Conservation (phyloP, 352 stramenopile genomes). For the Pythium oligandrum region DNA sequence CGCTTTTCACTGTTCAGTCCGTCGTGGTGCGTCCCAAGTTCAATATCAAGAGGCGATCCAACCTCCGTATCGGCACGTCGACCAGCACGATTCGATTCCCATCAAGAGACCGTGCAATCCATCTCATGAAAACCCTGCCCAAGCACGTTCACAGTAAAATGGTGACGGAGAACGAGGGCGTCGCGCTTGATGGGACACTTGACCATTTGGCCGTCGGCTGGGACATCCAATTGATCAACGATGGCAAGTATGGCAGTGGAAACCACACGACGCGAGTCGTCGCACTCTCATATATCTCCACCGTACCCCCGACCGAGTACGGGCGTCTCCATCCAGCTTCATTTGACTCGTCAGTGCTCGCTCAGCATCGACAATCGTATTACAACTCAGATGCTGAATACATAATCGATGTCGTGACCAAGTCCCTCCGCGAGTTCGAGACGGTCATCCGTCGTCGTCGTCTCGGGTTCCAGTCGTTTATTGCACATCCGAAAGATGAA, state of each 20-base stretch:
- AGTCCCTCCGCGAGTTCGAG: constrained; percentile 51
- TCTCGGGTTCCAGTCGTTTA: constrained; percentile 63
- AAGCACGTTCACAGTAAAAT: constrained; percentile 53
- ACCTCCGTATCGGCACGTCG: constrained; percentile 46
- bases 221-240: constrained; percentile 33
- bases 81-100: constrained; percentile 41
- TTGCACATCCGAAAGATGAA: constrained; percentile 37
- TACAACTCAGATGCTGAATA: constrained; percentile 44
- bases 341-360: constrained; percentile 21
- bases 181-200: constrained; percentile 36
- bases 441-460: constrained; percentile 50
- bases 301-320: constrained; percentile 28
- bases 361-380: constrained; percentile 24
- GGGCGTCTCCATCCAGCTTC: constrained; percentile 21
- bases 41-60: constrained; percentile 8
- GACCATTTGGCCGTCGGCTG: constrained; percentile 59
- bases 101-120: constrained; percentile 33
- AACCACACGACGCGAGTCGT: constrained; percentile 45
- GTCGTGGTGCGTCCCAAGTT: constrained; percentile 19
- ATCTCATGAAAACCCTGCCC: constrained; percentile 62
- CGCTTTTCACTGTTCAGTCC: constrained; percentile 13
- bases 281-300: constrained; percentile 48
- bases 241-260: constrained; percentile 20
- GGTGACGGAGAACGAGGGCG: constrained; percentile 38
- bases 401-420: constrained; percentile 36